Evolutionary conservation across 73 alveolate genomes (phyloP), one percentile per base, ranked within the genome.

Genomic region (Effrenium voratum): DNA sequence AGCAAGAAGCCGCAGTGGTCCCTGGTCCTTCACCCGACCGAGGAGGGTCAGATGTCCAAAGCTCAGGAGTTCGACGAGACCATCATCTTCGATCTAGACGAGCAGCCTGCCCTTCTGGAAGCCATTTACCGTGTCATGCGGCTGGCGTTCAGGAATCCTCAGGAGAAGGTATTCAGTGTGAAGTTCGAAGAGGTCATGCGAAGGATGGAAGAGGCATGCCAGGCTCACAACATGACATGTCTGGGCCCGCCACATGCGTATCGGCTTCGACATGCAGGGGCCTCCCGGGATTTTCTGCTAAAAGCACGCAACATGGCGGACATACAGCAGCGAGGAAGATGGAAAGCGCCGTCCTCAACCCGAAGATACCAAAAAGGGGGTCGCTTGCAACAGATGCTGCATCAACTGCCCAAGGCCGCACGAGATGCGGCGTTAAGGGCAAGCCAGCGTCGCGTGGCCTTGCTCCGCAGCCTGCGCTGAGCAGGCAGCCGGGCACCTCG

Each of bases 51-150:
- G 32, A 6, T 47, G 24, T 83, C 93, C 3, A 83, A 83, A 40
- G 50, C 93, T 34, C 24, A 43, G 19, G 93, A 83, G 80, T 83
- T 83, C 93, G 93, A 83, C 93, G 93, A 83, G 79, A 34, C 93
- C 5, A 2, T 83, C 24, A 28, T 34, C n/a, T 46, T 83, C 70
- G 93, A 83, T 26, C 28, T 52, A 16, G 41, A n/a, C 12, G 55
- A 63, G 55, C 49, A 34, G 0, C 50, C 6, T 57, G n/a, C 24
- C 76, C n/a, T 83, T 1, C 76, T 77, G 1, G 60, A 50, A 57
- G 72, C 93, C 0, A 57, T 82, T 40, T 0, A 16, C 5, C 5
- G 49, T 34, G 4, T 15, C 36, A 24, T 45, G 45, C 19, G 75
- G 83, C 1, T 24, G 49, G 16, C 19, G 12, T 43, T 13, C 28